A percentile compares a stretch with the other conserved stretches of the same genome.
Conservation (phyloP, 768 basidiomycete species). For the Mycena galopus region DNA sequence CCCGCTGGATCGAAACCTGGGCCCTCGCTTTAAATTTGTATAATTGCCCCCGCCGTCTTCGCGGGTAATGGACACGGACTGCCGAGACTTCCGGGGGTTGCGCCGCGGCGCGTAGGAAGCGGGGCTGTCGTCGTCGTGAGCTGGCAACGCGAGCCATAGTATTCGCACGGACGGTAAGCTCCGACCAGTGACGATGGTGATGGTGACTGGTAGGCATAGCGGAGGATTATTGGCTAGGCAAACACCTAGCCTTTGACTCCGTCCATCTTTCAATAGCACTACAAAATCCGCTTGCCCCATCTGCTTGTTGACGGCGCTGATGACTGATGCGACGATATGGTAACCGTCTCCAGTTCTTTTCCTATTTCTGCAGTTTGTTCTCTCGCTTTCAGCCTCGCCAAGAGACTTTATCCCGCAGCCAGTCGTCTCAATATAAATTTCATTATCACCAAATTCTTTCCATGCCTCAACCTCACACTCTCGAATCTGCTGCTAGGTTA, state of each 20-base stretch:
- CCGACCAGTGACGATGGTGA: conserved; percentile 20
- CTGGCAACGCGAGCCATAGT: neutral
- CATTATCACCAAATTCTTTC: too few relatives aligned
- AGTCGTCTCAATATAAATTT: too few relatives aligned
- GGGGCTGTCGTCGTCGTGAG: neutral
- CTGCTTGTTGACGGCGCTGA: conserved; percentile 15
- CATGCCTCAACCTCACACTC: conserved; percentile 8
- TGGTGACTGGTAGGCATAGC: neutral
- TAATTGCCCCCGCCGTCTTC: too few relatives aligned
- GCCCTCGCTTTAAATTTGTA: too few relatives aligned
- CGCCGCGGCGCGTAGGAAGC: neutral
- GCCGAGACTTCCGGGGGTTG: conserved; percentile 1
- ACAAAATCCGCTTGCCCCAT: conserved; percentile 21
- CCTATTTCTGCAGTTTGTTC: conserved; percentile 12
- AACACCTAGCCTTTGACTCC: neutral
- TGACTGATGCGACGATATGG: conserved; percentile 30
- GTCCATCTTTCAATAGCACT: conserved; percentile 26
- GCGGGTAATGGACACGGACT: too few relatives aligned
- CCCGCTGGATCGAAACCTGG: too few relatives aligned
- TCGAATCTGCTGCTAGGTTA: conserved; percentile 14
- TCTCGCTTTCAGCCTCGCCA: neutral
- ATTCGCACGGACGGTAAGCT: neutral
- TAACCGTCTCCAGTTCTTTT: conserved; percentile 29
- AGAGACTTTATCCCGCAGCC: too few relatives aligned
- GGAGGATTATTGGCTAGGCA: conserved; percentile 20